Evolutionary conservation across 495 filamentous ascomycete genomes (phyloP).

Genomic region (Aspergillus olivimuriae): DNA sequence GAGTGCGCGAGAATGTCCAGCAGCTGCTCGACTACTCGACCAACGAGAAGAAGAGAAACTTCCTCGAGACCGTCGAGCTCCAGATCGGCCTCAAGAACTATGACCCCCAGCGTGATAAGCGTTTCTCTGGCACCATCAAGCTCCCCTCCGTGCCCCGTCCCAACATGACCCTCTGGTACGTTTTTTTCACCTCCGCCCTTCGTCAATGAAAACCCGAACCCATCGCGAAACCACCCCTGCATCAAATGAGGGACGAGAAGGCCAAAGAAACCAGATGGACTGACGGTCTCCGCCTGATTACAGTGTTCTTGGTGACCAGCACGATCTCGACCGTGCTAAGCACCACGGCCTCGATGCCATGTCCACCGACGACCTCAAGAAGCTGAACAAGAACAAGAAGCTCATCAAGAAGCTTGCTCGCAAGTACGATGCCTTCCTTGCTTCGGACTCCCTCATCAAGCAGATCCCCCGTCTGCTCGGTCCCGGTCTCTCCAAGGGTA

Average conservation of each 20-base stretch:
- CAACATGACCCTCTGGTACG: slow-evolving; percentile 86
- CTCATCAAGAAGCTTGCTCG: slow-evolving; percentile 99
- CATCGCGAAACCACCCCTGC: background rate
- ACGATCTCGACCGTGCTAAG: slow-evolving; percentile 99
- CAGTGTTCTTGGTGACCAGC: slow-evolving; percentile 96
- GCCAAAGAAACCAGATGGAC: background rate
- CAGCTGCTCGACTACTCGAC: slow-evolving; percentile 87
- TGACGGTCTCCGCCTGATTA: slow-evolving; percentile 10
- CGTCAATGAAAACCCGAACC: too few relatives aligned
- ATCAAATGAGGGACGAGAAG: background rate
- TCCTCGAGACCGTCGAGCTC: slow-evolving; percentile 85
- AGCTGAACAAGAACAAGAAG: slow-evolving; percentile 99
- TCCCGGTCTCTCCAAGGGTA: slow-evolving; percentile 96
- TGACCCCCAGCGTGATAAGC: slow-evolving; percentile 99
- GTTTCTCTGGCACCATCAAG: slow-evolving; percentile 98
- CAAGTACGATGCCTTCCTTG: slow-evolving; percentile 99
- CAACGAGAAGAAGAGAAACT: slow-evolving; percentile 99
- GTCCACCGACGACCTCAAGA: slow-evolving; percentile 97
- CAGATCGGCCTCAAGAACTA: slow-evolving; percentile 99
- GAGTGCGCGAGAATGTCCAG: slow-evolving; percentile 91
- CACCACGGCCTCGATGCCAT: slow-evolving; percentile 96
- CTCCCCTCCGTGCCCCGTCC: slow-evolving; percentile 87
- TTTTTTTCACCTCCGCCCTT: slow-evolving; percentile 13
- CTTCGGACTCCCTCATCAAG: slow-evolving; percentile 94
- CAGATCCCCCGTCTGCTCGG: slow-evolving; percentile 99